These are phyloP conservation scores for Mortierella sp. DNA, from an alignment of 371 early-diverging fungal species.

Conservation along the genomic window DNA sequence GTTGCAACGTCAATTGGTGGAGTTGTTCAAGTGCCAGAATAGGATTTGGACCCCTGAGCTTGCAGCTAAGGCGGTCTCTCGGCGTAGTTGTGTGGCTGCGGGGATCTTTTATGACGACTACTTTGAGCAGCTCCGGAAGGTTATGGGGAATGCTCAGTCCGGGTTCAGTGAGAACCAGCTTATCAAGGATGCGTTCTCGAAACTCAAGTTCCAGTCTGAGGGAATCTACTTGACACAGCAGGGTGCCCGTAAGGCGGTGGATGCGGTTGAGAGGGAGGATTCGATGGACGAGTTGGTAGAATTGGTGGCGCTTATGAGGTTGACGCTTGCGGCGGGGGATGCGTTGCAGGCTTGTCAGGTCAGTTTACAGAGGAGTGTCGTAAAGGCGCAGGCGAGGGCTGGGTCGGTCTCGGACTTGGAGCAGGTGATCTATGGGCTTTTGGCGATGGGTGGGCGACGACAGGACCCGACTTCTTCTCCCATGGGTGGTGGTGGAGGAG, in stretches of 20 bases:
- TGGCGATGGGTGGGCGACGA: constrained; percentile 13
- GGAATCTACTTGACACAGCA: constrained; percentile 30
- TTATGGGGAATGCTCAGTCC: neutral
- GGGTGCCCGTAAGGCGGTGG: constrained; percentile 15
- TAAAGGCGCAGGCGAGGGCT: neutral
- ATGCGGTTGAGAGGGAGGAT: constrained; percentile 9
- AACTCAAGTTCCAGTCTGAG: constrained; percentile 29
- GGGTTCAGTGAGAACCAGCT: neutral
- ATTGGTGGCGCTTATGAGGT: constrained; percentile 3
- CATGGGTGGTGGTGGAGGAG: neutral
- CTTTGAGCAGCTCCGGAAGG: neutral
- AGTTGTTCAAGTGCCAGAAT: constrained; percentile 18
- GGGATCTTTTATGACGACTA: constrained; percentile 28
- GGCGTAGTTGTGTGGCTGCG: constrained; percentile 20
- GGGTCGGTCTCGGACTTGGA: constrained; percentile 18
- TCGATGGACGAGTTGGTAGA: neutral
- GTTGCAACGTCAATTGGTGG: neutral
- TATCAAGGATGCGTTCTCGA: neutral
- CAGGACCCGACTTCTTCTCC: constrained; percentile 10
- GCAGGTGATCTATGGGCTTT: constrained; percentile 25
- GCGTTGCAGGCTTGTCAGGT: constrained; percentile 35
- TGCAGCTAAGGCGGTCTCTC: neutral
- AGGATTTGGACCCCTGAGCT: neutral
- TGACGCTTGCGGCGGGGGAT: constrained; percentile 29
- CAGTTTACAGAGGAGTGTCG: constrained; percentile 12